These are phyloP conservation scores for Ramularia endophylla DNA, from an alignment of 2,329 filamentous ascomycete genomes.

Conservation along the genomic window DNA sequence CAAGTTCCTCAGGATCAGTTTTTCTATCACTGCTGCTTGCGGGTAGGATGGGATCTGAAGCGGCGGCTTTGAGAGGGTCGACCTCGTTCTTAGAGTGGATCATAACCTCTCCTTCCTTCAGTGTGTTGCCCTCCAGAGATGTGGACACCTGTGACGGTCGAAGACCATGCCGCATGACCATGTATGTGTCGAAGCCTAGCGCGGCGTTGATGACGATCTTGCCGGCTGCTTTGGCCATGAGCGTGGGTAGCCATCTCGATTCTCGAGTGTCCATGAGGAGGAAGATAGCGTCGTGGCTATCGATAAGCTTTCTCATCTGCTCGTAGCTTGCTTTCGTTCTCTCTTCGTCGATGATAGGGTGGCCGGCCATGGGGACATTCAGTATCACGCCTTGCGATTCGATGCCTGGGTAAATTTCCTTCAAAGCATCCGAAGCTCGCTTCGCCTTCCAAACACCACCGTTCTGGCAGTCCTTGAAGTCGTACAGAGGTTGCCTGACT, in stretches of 20 bases:
- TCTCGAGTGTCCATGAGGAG: conserved; percentile 98
- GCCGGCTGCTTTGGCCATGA: conserved; percentile 87
- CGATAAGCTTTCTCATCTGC: conserved; percentile 65
- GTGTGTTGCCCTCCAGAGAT: neutral
- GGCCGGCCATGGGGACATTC: conserved; percentile 91
- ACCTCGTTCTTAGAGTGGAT: conserved; percentile 18
- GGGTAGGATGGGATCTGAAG: conserved; percentile 14
- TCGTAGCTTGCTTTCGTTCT: conserved; percentile 70
- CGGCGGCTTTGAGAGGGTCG: conserved; percentile 17
- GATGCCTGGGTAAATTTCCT: conserved; percentile 85
- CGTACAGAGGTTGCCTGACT: conserved; percentile 87
- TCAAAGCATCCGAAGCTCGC: conserved; percentile 71
- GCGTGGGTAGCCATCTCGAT: conserved; percentile 88
- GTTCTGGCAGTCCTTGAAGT: conserved; percentile 79
- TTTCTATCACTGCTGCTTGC: conserved; percentile 1
- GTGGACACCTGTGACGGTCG: conserved; percentile 32
- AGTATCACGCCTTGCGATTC: conserved; percentile 74
- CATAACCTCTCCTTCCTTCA: conserved; percentile 16
- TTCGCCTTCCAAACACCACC: conserved; percentile 80
- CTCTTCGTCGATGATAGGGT: conserved; percentile 69
- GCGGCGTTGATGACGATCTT: conserved; percentile 98
- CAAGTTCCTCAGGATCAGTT: conserved; percentile 54
- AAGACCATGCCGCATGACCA: conserved; percentile 92
- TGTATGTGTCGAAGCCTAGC: conserved; percentile 91
- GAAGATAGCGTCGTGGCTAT: conserved; percentile 86